Percentiles rank a stretch among this genome's conserved stretches.
These are phyloP conservation scores for Phoma herbarum DNA, from an alignment of 2,329 filamentous ascomycete species.

Conservation along the genomic window DNA sequence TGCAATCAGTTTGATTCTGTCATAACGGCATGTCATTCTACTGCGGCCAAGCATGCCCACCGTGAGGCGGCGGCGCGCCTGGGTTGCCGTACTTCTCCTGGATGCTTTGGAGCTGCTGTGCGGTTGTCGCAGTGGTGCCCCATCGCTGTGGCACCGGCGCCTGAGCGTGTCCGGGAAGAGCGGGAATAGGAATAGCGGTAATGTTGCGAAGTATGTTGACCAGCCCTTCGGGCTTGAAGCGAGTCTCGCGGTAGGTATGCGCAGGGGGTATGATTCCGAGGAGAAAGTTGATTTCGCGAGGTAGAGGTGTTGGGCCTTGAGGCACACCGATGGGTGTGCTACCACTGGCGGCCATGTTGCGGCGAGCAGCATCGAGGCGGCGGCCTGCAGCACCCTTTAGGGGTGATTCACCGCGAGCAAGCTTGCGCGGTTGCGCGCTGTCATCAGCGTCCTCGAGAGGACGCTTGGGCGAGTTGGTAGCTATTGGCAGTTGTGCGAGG, in stretches of 20 bases:
- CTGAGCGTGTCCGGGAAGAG: conserved; percentile 16
- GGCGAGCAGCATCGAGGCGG: conserved; percentile 78
- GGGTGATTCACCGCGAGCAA: conserved; percentile 88
- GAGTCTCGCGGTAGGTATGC: conserved; percentile 73
- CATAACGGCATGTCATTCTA: not conserved
- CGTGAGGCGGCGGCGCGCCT: conserved; percentile 10
- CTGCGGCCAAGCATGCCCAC: conserved; percentile 18
- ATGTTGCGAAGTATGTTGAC: conserved; percentile 73
- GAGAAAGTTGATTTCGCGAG: conserved; percentile 65
- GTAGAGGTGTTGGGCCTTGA: conserved; percentile 69
- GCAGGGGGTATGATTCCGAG: conserved; percentile 79
- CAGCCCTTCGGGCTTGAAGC: conserved; percentile 75
- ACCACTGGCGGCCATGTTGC: conserved; percentile 49
- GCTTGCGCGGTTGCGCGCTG: conserved; percentile 83
- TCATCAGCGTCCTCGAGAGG: conserved; percentile 69
- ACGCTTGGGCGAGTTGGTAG: conserved; percentile 57
- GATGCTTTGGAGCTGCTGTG: conserved; percentile 44
- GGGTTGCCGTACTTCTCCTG: conserved; percentile 43
- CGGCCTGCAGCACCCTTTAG: conserved; percentile 90
- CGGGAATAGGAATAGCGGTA: conserved; percentile 29
- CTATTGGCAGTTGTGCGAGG: conserved; percentile 34
- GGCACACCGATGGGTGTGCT: conserved; percentile 37
- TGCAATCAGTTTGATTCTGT: not conserved
- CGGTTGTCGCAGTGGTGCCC: conserved; percentile 38
- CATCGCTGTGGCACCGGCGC: conserved; percentile 31